Conservation (phyloP, 306 rosid genomes). For the Malus orientalis region DNA sequence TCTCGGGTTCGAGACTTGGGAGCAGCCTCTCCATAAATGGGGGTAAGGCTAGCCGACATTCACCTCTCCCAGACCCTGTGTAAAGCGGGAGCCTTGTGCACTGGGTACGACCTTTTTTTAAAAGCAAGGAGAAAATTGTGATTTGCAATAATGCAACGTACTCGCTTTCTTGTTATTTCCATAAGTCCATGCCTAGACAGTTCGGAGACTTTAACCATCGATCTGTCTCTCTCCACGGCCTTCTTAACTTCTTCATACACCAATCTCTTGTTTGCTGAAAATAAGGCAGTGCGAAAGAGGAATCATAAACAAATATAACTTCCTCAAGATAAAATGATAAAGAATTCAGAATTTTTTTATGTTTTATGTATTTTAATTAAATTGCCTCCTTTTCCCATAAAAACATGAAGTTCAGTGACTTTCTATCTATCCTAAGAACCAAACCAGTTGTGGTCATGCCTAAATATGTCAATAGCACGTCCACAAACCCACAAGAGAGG, state of each 20-base stretch:
- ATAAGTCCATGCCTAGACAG: slow-evolving; percentile 90
- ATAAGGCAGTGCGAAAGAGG: slow-evolving; percentile 14
- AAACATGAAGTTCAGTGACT: not conserved
- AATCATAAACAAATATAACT: not conserved
- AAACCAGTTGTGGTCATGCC: not conserved
- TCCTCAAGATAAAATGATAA: not conserved
- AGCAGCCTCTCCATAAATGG: too few relatives aligned
- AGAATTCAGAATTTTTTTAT: not conserved
- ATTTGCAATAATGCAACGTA: slow-evolving; percentile 29
- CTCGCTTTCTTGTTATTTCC: slow-evolving; percentile 98
- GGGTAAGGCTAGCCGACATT: too few relatives aligned
- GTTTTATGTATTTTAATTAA: not conserved
- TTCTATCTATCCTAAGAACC: not conserved
- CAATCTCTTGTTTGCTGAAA: slow-evolving; percentile 80
- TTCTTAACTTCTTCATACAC: slow-evolving; percentile 94
- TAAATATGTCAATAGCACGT: not conserved
- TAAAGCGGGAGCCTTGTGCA: too few relatives aligned
- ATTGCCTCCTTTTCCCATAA: not conserved
- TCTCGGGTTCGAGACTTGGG: too few relatives aligned
- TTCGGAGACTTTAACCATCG: slow-evolving; percentile 85
- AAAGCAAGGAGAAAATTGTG: slow-evolving; percentile 8
- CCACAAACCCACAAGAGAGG: not conserved
- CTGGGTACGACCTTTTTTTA: too few relatives aligned
- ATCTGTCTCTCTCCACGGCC: slow-evolving; percentile 89
- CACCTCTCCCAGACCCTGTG: too few relatives aligned